Percentiles rank a stretch among this genome's conserved stretches.
phyloP scores from a whole-genome alignment of 2,329 filamentous ascomycete species.

The Coleophoma cylindrospora region DNA sequence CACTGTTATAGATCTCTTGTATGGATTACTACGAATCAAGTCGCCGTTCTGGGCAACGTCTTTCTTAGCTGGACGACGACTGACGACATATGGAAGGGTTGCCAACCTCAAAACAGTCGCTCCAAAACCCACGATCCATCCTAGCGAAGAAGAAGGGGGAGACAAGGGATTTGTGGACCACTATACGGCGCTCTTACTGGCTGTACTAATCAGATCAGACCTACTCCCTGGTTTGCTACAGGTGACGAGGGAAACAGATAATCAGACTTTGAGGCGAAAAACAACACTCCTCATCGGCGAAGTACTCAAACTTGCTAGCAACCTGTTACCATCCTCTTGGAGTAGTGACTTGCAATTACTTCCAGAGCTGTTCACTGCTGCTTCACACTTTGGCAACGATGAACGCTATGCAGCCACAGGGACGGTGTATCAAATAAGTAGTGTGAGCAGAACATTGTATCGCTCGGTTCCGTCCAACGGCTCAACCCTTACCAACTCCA shows the following conservation, averaged over 20 bases:
- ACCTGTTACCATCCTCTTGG: slow-evolving; percentile 75
- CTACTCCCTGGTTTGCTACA: slow-evolving; percentile 58
- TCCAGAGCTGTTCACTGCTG: slow-evolving; percentile 76
- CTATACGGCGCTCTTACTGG: slow-evolving; percentile 84
- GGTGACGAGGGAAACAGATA: slow-evolving; percentile 64
- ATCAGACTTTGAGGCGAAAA: slow-evolving; percentile 73
- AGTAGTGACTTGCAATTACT: slow-evolving; percentile 83
- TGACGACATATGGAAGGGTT: slow-evolving; percentile 96
- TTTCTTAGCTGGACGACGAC: slow-evolving; percentile 83
- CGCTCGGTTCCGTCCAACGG: slow-evolving; percentile 56
- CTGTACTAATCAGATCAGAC: slow-evolving; percentile 78
- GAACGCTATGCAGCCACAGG: slow-evolving; percentile 77
- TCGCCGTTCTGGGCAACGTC: slow-evolving; percentile 92
- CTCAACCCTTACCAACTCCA: slow-evolving; percentile 15
- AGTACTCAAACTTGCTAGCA: slow-evolving; percentile 82
- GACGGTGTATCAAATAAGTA: slow-evolving; percentile 97
- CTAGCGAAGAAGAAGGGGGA: slow-evolving; percentile 59
- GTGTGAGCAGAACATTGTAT: slow-evolving; percentile 88
- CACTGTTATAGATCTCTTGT: slow-evolving; percentile 83
- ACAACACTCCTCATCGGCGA: slow-evolving; percentile 88
- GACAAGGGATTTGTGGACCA: slow-evolving; percentile 88
- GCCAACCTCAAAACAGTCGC: slow-evolving; percentile 66
- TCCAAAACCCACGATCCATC: slow-evolving; percentile 42
- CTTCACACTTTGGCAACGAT: slow-evolving; percentile 66
- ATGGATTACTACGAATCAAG: slow-evolving; percentile 78